Base-by-base conservation (phyloP, 345 rosid species). In the Atalantia buxifolia region DNA sequence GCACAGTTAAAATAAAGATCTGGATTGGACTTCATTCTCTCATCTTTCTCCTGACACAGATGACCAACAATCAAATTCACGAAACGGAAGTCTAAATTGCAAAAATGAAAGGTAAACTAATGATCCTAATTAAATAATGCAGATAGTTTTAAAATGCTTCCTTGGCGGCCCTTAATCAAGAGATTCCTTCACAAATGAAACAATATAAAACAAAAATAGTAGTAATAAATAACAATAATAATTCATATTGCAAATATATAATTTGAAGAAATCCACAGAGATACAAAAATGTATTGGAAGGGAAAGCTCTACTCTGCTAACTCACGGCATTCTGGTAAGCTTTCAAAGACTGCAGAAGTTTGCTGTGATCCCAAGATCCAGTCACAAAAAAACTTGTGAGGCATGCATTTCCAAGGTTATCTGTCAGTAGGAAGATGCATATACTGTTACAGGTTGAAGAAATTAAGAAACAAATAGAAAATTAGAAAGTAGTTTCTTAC, bases 301-400 rank as follows among this genome's bases (percentile, higher is more conserved):
- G 28, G 38, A 61, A 69, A 45, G 25, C 61, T 78, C 60, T 78
- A 33, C 76, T 74, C 13, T 10, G 69, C 50, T 65, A 35, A 77
- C 93, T 88, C 81, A 92, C 95, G 80, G 95, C 95, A 87, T 90
- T 88, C 79, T 88, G 95, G 80, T 92, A 92, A 10, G 95, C 91
- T 83, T 92, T 92, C 77, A 88, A 80, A 48, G 95, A 87, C 61
- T 90, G 95, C 65, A 81, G 84, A 78, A 92, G 92, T 74, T 88
- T 90, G 84, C 77, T 80, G 77, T 88, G 92, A 75, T 92, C 93
- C 95, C 93, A 92, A 57, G 89, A 86, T 80, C 95, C 93, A 68
- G 87, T 86, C 53, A 86, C 82, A 80, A 92, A 92, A 69, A 89
- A 92, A 65, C 92, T 87, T 21, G 95, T 92, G 77, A 92, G 86